Conservation (phyloP, 331 rosid genomes). For the Erythrophleum ivorense region DNA sequence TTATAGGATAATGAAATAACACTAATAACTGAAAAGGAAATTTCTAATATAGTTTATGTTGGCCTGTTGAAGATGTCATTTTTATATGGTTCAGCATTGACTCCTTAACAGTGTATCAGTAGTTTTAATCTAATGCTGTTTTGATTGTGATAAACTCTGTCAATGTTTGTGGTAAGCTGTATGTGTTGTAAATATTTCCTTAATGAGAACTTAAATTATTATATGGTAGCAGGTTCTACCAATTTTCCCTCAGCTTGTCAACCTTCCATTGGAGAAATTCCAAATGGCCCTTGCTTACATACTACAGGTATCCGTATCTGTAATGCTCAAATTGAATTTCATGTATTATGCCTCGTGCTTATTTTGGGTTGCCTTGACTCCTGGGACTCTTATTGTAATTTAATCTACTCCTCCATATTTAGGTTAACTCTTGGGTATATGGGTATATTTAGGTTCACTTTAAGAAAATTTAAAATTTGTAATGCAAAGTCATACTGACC, state of each 20-base stretch:
- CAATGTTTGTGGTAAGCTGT: neutral
- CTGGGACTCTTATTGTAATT: conserved; percentile 8
- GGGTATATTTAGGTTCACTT: conserved; percentile 24
- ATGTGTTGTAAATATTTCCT: conserved; percentile 22
- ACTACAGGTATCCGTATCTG: conserved; percentile 69
- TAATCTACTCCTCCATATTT: neutral
- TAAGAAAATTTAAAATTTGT: conserved; percentile 21
- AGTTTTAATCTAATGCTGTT: neutral
- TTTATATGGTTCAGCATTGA: conserved; percentile 14
- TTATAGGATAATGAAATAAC: neutral
- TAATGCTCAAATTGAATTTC: conserved; percentile 39
- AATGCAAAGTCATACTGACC: conserved; percentile 1
- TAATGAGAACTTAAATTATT: conserved; percentile 30
- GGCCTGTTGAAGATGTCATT: conserved; percentile 19
- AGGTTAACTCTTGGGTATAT: conserved; percentile 31
- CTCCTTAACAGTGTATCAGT: conserved; percentile 10
- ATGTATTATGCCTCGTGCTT: conserved; percentile 8
- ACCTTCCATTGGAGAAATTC: conserved; percentile 92
- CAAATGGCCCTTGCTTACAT: conserved; percentile 95
- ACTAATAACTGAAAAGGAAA: neutral
- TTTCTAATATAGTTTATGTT: neutral
- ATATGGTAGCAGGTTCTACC: conserved; percentile 77
- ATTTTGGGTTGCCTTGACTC: conserved; percentile 9
- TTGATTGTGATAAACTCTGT: neutral
- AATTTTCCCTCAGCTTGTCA: conserved; percentile 85